Evolutionary conservation across 1,284 basidiomycete genomes (phyloP).

Genomic region (Termitomyces sp.): DNA sequence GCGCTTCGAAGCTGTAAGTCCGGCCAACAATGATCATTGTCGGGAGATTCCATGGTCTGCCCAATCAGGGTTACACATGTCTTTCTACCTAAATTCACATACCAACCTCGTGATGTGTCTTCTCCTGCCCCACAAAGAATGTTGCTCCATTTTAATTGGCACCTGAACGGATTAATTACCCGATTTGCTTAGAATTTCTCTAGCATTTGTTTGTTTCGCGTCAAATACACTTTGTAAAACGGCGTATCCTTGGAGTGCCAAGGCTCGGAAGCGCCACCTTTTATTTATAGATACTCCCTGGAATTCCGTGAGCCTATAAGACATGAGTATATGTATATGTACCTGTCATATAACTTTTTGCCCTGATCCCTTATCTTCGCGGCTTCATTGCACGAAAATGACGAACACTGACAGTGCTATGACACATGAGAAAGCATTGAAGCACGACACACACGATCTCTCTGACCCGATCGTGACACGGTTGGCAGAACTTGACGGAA

Average conservation of each 20-base stretch:
- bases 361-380: not conserved
- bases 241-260: slow-evolving; percentile 3
- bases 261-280: not conserved
- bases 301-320: not conserved
- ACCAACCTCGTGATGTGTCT: not conserved
- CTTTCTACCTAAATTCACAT: too few species aligned
- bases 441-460: slow-evolving; percentile 6
- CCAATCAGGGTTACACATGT: too few species aligned
- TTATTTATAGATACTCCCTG: not conserved
- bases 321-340: too few species aligned
- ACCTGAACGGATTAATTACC: not conserved
- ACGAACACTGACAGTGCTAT: not conserved
- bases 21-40: not conserved
- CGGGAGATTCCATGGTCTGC: too few species aligned
- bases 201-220: not conserved
- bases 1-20: not conserved
- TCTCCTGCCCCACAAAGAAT: not conserved
- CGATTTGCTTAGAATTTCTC: not conserved
- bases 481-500: slow-evolving; percentile 42
- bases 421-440: slow-evolving; percentile 4
- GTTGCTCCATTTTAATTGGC: not conserved
- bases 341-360: not conserved
- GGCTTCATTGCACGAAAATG: not conserved
- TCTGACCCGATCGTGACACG: slow-evolving; percentile 41
- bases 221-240: not conserved